Base-by-base conservation (phyloP, 345 rosid genomes). In the Linum lewisii region DNA sequence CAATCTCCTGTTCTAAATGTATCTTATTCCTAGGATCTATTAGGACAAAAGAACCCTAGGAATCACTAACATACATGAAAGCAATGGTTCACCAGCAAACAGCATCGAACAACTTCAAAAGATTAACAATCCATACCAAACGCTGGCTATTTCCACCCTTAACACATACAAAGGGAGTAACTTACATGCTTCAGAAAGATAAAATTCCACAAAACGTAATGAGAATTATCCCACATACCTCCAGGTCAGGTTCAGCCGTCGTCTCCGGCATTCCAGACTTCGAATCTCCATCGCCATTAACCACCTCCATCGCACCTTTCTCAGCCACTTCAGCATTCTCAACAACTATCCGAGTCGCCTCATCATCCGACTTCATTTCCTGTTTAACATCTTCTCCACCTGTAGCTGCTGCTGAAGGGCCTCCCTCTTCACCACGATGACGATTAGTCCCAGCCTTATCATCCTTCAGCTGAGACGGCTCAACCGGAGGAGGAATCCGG, bases 271-370 rank as follows among this genome's bases (percentile, higher is more conserved):
- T 65, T 18, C 32, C 47, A 23, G 1, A 29, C 57, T 54, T 20
- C 34, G 54, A 47, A 55, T 60, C 36, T 23, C 45, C 66, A 23
- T 56, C 61, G 16, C 61, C 65, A 7, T 63, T 52, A 42, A 38
- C 67, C 14, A 54, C 63, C 38, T 49, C 61, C 9, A 42, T 16
- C 13, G 6, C 34, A n/a, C 42, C 49, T 49, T 57, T 57, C 36
- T 20, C 34, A 6, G 6, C 51, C 22, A 9, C 11, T 25, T 60
- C 60, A 60, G 21, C 36, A 54, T 58, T 65, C 47, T 22, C 63
- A 36, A 11, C 36, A 53, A 36, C 24, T 18, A 51, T 20, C 52
- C n/a, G 37, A 65, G 21, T 58, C 2, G n/a, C 56, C 18, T n/a
- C 21, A 23, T 42, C 60, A n/a, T 8, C 44, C 0, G 52, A 57